Conservation (phyloP, 345 rosid genomes). For the Salix udensis region DNA sequence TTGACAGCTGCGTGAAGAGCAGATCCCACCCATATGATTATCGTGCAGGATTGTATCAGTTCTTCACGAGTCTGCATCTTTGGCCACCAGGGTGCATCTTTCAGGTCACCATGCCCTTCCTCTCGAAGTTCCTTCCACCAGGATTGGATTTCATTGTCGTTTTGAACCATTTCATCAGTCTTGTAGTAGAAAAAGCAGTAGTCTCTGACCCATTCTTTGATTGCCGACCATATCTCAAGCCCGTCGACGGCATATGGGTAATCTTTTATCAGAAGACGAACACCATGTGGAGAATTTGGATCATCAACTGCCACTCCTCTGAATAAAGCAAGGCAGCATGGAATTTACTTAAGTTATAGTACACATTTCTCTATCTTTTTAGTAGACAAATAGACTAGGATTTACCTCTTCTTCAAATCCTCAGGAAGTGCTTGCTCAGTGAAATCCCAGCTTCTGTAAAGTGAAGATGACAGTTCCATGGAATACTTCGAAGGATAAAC, state of each 20-base stretch:
- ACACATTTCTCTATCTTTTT: not conserved
- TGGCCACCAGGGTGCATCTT: slow-evolving; percentile 44
- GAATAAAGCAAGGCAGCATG: not conserved
- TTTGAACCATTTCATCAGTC: slow-evolving; percentile 23
- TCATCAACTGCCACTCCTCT: slow-evolving; percentile 47
- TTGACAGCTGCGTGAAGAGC: slow-evolving; percentile 47
- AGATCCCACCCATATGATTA: slow-evolving; percentile 41
- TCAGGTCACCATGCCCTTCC: slow-evolving; percentile 42
- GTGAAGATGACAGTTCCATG: slow-evolving; percentile 36
- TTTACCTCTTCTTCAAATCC: slow-evolving; percentile 41
- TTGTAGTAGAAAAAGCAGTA: slow-evolving; percentile 39
- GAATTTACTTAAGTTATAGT: not conserved
- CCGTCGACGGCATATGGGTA: slow-evolving; percentile 53
- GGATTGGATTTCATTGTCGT: slow-evolving; percentile 35
- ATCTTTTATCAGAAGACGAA: slow-evolving; percentile 31
- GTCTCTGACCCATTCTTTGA: slow-evolving; percentile 39
- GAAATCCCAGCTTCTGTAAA: slow-evolving; percentile 44
- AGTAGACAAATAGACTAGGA: not conserved
- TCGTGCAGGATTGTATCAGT: slow-evolving; percentile 35
- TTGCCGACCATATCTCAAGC: slow-evolving; percentile 45
- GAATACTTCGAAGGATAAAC: slow-evolving; percentile 38
- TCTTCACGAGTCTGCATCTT: slow-evolving; percentile 33
- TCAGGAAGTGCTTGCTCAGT: slow-evolving; percentile 40
- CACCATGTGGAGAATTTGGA: slow-evolving; percentile 26
- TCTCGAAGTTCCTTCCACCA: slow-evolving; percentile 48